Conservation (phyloP, 805 yeast species). For the Yamadazyma paraphyllophila region DNA sequence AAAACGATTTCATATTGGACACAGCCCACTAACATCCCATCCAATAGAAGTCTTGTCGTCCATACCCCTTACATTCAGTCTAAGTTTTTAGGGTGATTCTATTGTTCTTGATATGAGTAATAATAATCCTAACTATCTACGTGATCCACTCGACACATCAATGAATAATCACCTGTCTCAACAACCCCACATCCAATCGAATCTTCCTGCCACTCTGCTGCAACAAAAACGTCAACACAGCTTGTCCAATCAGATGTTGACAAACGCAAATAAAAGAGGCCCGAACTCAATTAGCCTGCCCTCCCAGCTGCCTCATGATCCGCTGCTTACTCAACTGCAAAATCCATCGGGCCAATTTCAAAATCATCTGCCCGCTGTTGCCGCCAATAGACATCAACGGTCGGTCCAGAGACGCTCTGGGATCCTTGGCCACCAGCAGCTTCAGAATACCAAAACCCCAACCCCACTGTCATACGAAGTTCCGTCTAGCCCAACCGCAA, state of each 20-base stretch:
- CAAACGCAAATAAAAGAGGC: conserved; percentile 35
- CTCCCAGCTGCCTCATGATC: conserved; percentile 4
- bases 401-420: conserved; percentile 11
- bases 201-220: conserved; percentile 8
- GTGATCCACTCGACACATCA: background rate
- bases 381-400: conserved; percentile 9
- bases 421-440: background rate
- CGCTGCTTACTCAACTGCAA: conserved; percentile 10
- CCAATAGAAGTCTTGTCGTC: no score
- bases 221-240: conserved; percentile 43
- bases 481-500: conserved; percentile 38
- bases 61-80: background rate
- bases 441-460: conserved; percentile 29
- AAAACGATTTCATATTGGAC: background rate
- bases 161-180: conserved; percentile 1
- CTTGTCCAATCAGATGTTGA: conserved; percentile 31
- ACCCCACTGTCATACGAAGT: conserved; percentile 42
- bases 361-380: conserved; percentile 12
- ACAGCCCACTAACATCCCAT: no score
- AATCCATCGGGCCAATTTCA: conserved; percentile 13
- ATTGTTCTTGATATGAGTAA: conserved; percentile 11
- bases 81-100: conserved; percentile 5
- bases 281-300: conserved; percentile 16
- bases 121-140: conserved; percentile 18
- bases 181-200: background rate